Percentiles rank a stretch among this genome's conserved stretches.
Conservation (phyloP, 1,139 yeast species). For the Yamadazyma dushanensis region DNA sequence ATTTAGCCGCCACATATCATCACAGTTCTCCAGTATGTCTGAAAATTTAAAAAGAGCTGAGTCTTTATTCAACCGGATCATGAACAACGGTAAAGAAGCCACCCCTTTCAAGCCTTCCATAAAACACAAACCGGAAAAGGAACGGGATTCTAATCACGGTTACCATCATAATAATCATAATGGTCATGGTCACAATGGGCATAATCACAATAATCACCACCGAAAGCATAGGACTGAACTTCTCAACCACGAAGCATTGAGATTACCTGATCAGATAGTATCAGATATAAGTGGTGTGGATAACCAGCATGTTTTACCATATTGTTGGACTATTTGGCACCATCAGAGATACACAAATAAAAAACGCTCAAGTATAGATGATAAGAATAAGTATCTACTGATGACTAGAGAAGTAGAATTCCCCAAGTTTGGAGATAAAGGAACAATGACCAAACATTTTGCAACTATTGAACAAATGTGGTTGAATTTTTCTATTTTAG, state of each 20-base stretch:
- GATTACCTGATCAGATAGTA: slow-evolving; percentile 29
- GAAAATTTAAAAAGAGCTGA: slow-evolving; percentile 53
- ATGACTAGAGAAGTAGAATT: slow-evolving; percentile 43
- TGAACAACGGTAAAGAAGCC: slow-evolving; percentile 31
- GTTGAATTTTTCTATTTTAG: slow-evolving; percentile 50
- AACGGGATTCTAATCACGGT: slow-evolving; percentile 4
- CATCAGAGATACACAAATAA: slow-evolving; percentile 36
- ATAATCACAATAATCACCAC: slow-evolving; percentile 11
- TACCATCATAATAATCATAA: slow-evolving; percentile 6
- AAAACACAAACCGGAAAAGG: slow-evolving; percentile 4
- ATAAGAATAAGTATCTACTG: slow-evolving; percentile 31
- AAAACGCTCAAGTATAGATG: slow-evolving; percentile 12
- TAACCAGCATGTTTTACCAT: slow-evolving; percentile 43
- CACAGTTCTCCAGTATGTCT: slow-evolving; percentile 37
- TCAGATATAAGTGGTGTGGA: slow-evolving; percentile 27
- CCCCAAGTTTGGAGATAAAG: slow-evolving; percentile 14
- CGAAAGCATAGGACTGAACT: slow-evolving; percentile 13
- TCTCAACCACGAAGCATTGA: slow-evolving; percentile 19
- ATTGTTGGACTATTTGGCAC: slow-evolving; percentile 53
- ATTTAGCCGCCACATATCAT: background rate
- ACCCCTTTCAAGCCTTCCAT: slow-evolving; percentile 11
- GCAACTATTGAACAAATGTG: slow-evolving; percentile 66
- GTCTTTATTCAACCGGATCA: slow-evolving; percentile 48
- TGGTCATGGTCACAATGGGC: slow-evolving; percentile 4
- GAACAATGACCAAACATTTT: slow-evolving; percentile 31